These are phyloP conservation scores for Letharia lupina DNA, from an alignment of 495 filamentous ascomycete genomes.

Conservation along the genomic window DNA sequence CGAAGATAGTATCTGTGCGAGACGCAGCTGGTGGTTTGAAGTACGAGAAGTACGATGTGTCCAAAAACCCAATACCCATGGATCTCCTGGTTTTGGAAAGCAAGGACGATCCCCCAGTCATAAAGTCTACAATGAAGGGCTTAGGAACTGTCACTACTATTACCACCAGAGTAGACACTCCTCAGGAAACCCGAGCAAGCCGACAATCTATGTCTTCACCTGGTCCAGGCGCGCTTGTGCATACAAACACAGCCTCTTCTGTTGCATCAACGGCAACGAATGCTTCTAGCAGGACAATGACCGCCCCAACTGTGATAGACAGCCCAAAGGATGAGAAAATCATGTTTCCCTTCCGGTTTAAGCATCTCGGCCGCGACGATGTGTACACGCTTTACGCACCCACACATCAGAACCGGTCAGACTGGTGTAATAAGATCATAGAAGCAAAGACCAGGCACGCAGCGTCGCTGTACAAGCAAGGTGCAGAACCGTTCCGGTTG, in stretches of 20 bases:
- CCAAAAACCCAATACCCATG: slow-evolving; percentile 93
- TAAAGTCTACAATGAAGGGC: slow-evolving; percentile 70
- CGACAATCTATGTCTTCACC: slow-evolving; percentile 43
- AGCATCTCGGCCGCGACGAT: slow-evolving; percentile 82
- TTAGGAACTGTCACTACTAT: slow-evolving; percentile 58
- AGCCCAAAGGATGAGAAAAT: slow-evolving; percentile 63
- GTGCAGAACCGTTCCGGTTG: slow-evolving; percentile 91
- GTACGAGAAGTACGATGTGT: slow-evolving; percentile 88
- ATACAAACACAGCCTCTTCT: slow-evolving; percentile 51
- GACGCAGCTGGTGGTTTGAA: slow-evolving; percentile 58
- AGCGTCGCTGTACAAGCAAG: slow-evolving; percentile 76
- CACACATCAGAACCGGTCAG: slow-evolving; percentile 59
- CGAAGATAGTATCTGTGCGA: slow-evolving; percentile 63
- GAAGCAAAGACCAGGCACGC: slow-evolving; percentile 92
- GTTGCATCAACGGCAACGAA: slow-evolving; percentile 41
- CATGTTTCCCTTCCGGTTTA: slow-evolving; percentile 89
- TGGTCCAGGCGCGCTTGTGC: slow-evolving; percentile 51
- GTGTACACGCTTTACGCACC: slow-evolving; percentile 81
- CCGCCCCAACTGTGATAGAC: slow-evolving; percentile 46
- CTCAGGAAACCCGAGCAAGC: slow-evolving; percentile 41
- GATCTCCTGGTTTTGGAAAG: slow-evolving; percentile 87
- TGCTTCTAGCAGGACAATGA: slow-evolving; percentile 36
- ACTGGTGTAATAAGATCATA: slow-evolving; percentile 91
- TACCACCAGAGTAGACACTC: slow-evolving; percentile 39
- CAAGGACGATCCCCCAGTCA: slow-evolving; percentile 79